Conservation (phyloP, 2,329 filamentous ascomycete species). For the Paraphoma chrysanthemicola region DNA sequence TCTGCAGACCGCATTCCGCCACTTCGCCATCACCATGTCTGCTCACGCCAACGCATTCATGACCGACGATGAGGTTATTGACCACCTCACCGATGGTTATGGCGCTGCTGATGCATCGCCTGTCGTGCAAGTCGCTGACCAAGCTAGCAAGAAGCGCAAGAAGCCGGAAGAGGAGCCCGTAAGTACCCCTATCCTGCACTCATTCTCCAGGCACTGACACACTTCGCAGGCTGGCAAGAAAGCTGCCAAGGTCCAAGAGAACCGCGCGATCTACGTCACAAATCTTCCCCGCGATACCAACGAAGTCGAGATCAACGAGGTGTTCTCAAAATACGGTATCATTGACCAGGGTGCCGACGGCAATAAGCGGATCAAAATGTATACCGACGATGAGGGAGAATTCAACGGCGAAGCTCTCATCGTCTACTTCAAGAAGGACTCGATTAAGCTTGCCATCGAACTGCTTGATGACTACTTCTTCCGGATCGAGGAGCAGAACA, state of each 20-base stretch:
- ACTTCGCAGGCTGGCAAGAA: conserved; percentile 31
- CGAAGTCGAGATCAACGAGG: conserved; percentile 78
- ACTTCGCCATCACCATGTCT: neutral
- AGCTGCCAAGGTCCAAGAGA: conserved; percentile 58
- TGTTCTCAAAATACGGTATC: conserved; percentile 90
- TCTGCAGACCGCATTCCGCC: too few relatives aligned
- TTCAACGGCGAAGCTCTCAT: conserved; percentile 95
- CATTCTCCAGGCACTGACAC: conserved; percentile 5
- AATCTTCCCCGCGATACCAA: conserved; percentile 82
- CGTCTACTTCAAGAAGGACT: conserved; percentile 94
- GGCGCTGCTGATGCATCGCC: conserved; percentile 4
- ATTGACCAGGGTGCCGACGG: conserved; percentile 93
- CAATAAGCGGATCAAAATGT: conserved; percentile 89
- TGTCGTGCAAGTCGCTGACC: neutral
- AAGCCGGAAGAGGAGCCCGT: conserved; percentile 24
- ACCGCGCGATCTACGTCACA: conserved; percentile 92
- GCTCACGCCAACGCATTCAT: conserved; percentile 2
- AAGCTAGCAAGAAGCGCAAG: conserved; percentile 34
- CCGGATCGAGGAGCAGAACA: conserved; percentile 60
- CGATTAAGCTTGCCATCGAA: conserved; percentile 84
- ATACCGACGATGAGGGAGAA: conserved; percentile 77
- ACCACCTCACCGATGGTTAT: conserved; percentile 4
- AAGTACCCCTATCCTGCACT: conserved; percentile 41
- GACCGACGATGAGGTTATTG: conserved; percentile 4
- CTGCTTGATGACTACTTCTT: conserved; percentile 85